Percentiles rank a stretch among this genome's conserved stretches.
Evolutionary conservation across 495 filamentous ascomycete genomes (phyloP).

Genomic region (Penicillium nucicola): DNA sequence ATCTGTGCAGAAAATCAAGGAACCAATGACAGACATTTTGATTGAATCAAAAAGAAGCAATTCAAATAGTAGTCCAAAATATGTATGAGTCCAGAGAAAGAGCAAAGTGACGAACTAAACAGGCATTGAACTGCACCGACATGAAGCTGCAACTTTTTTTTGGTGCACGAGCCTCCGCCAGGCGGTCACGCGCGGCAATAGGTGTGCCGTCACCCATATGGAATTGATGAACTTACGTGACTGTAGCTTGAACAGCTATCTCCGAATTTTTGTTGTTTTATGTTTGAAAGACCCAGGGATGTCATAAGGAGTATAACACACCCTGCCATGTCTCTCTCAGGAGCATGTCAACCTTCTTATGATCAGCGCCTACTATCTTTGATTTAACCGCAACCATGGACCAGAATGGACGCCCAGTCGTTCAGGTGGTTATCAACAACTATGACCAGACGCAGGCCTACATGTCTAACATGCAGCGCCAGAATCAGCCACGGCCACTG

Average conservation of each 20-base stretch:
- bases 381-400: slow-evolving; percentile 36
- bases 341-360: slow-evolving; percentile 46
- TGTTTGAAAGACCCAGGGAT: slow-evolving; percentile 8
- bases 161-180: slow-evolving; percentile 32
- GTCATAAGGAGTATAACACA: slow-evolving; percentile 14
- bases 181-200: slow-evolving; percentile 39
- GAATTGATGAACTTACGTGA: slow-evolving; percentile 20
- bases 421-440: slow-evolving; percentile 47
- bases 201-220: slow-evolving; percentile 13
- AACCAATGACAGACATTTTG: slow-evolving; percentile 82
- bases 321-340: slow-evolving; percentile 47
- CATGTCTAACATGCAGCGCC: slow-evolving; percentile 24
- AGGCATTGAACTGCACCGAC: not conserved
- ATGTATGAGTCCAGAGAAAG: not conserved
- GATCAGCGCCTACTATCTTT: slow-evolving; percentile 37
- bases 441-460: slow-evolving; percentile 27
- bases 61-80: not conserved
- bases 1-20: slow-evolving; percentile 88
- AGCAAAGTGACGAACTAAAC: not conserved
- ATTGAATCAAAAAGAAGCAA: not conserved
- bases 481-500: slow-evolving; percentile 42
- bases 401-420: slow-evolving; percentile 37
- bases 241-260: slow-evolving; percentile 7
- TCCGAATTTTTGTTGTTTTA: not conserved
- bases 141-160: slow-evolving; percentile 19